Evolutionary conservation across 495 filamentous ascomycete species (phyloP).

Genomic region (Hyaloscypha finlandica): DNA sequence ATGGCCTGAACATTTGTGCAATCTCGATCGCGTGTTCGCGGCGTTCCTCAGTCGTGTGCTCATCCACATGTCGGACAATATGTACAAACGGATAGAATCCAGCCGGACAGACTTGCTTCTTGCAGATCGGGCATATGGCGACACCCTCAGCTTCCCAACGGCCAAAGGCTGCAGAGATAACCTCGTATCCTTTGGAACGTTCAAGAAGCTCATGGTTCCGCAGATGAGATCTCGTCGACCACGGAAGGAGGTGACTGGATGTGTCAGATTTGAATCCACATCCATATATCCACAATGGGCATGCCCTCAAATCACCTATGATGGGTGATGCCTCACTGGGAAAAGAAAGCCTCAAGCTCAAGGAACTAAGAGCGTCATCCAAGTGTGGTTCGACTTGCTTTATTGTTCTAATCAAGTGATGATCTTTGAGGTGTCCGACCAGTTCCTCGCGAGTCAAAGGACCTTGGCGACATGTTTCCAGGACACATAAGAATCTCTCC

Average conservation of each 20-base stretch:
- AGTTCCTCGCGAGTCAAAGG: neutral
- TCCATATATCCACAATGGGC: neutral
- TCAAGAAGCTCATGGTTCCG: neutral
- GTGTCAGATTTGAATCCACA: too few species aligned
- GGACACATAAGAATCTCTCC: slow-evolving; percentile 1
- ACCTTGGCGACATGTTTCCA: slow-evolving; percentile 5
- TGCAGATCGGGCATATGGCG: neutral
- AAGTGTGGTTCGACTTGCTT: neutral
- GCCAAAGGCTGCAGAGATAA: neutral
- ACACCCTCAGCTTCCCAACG: neutral
- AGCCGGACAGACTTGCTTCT: too few species aligned
- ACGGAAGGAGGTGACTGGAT: too few species aligned
- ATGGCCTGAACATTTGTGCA: slow-evolving; percentile 9
- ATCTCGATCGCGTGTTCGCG: neutral
- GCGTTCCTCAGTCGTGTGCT: neutral
- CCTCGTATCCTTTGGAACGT: slow-evolving; percentile 7
- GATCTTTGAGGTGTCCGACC: neutral
- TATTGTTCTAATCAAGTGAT: neutral
- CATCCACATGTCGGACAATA: neutral
- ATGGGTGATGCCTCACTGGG: neutral
- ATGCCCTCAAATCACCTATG: neutral
- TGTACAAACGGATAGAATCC: too few species aligned
- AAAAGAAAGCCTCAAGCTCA: neutral
- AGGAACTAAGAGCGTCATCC: neutral
- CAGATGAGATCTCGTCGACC: neutral